Conservation (phyloP, 306 rosid genomes). For the Dalbergia oliveri region DNA sequence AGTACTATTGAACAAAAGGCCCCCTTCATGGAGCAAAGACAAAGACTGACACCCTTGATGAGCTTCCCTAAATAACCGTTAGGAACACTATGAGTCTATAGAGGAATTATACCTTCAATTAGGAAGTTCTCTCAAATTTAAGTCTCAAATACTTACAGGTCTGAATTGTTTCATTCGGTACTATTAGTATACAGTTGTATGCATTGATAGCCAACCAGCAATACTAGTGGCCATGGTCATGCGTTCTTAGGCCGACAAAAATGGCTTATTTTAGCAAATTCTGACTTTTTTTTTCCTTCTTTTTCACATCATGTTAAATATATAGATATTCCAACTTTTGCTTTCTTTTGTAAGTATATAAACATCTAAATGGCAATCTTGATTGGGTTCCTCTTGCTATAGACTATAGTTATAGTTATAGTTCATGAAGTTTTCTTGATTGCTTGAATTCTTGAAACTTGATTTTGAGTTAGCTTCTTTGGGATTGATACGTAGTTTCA, state of each 20-base stretch:
- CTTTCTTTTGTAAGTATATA: background rate
- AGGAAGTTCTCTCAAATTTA: slow-evolving; percentile 23
- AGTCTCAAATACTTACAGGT: slow-evolving; percentile 41
- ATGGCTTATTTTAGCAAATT: slow-evolving; percentile 30
- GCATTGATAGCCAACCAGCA: slow-evolving; percentile 43
- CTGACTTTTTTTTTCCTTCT: slow-evolving; percentile 12
- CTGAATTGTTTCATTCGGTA: slow-evolving; percentile 34
- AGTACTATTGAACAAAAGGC: slow-evolving; percentile 56
- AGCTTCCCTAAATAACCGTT: slow-evolving; percentile 6
- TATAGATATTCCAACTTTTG: slow-evolving; percentile 1
- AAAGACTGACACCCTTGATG: slow-evolving; percentile 66
- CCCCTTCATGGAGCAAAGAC: slow-evolving; percentile 71
- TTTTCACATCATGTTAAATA: slow-evolving; percentile 24
- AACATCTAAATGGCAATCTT: slow-evolving; percentile 17
- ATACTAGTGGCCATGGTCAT: slow-evolving; percentile 27
- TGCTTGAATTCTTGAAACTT: background rate
- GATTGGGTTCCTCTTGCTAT: background rate
- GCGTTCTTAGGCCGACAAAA: slow-evolving; percentile 36
- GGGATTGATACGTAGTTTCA: background rate
- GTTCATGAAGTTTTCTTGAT: background rate
- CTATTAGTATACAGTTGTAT: slow-evolving; percentile 43
- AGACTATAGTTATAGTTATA: background rate
- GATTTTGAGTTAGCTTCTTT: background rate
- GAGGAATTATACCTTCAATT: slow-evolving; percentile 21
- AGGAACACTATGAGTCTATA: slow-evolving; percentile 21